A percentile compares a stretch with the other conserved stretches of the same genome.
Conservation (phyloP, 495 filamentous ascomycete genomes). For the Aspergillus bertholletiae region DNA sequence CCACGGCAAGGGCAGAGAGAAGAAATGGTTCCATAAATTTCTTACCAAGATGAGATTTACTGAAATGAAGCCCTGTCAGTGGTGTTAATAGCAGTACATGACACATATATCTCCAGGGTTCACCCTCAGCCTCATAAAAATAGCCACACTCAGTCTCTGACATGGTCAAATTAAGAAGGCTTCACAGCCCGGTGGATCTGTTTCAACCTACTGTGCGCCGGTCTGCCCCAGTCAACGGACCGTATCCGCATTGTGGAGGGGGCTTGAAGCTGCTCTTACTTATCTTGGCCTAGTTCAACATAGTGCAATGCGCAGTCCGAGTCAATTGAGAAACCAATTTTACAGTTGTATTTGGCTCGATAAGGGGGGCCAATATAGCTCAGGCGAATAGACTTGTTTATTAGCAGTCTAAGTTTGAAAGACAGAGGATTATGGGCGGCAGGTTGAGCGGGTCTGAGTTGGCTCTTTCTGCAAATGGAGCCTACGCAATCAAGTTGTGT, state of each 20-base stretch:
- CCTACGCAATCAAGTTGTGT: neutral
- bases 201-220: neutral
- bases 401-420: neutral
- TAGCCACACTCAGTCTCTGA: neutral
- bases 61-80: too few species aligned
- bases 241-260: conserved; percentile 3
- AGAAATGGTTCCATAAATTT: too few species aligned
- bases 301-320: neutral
- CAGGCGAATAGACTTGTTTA: neutral
- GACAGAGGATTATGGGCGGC: neutral
- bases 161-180: neutral
- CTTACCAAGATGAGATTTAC: neutral
- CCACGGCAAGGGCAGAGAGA: neutral
- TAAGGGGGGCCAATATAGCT: neutral
- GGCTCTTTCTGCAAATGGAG: neutral
- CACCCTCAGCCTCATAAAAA: neutral
- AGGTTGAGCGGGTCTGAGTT: neutral
- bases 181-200: neutral
- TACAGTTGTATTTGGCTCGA: neutral
- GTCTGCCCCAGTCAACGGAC: conserved; percentile 1
- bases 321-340: neutral
- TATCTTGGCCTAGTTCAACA: neutral
- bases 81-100: too few species aligned
- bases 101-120: neutral
- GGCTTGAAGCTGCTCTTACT: neutral